Evolutionary conservation across 2,329 filamentous ascomycete genomes (phyloP), one percentile per base, ranked within the genome.

Genomic region (Ophiocordyceps australis): DNA sequence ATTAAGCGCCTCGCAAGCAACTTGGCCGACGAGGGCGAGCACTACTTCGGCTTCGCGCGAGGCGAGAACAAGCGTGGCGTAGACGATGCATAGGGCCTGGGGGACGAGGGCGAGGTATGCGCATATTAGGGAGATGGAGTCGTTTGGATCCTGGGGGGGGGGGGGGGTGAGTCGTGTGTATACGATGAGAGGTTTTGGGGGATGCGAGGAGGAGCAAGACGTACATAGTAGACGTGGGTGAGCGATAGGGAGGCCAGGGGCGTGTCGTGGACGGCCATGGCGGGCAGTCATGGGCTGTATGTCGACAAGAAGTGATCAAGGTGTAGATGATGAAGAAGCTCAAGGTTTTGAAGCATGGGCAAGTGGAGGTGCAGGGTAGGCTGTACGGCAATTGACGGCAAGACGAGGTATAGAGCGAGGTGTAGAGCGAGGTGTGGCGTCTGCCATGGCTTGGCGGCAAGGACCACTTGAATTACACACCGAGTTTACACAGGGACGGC

Each of bases 191-290:
- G 18, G 4, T 8, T 12, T 4, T 7, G 11, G 5, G 7, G 17
- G 9, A 4, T 13, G 22, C 13, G 9, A 9, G 13, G 12, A 13
- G 15, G 23, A 5, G 8, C 8, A 26, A 27, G 21, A 26, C 70
- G 44, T 56, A 91, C 85, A 63, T 95, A 95, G 59, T 89, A 81
- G 39, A 95, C 85, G 56, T 95, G 86, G 9, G 89, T 95, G 38
- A 98, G 57, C 26, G 86, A 93, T 32, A 98, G 66, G 14, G 86
- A 95, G 26, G 85, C 82, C 30, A 95, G 60, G 21, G 79, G 72
- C n/a, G 41, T 32, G 17, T 19, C 17, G n/a, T 37, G 28, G 15
- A 23, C 24, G 18, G 39, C 30, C 42, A 47, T 47, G 32, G 31
- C 28, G 17, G 17, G 17, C 17, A 7, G 17, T 19, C 17, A 19